These are phyloP conservation scores for Terfezia boudieri DNA, from an alignment of 495 filamentous ascomycete genomes.

Conservation along the genomic window DNA sequence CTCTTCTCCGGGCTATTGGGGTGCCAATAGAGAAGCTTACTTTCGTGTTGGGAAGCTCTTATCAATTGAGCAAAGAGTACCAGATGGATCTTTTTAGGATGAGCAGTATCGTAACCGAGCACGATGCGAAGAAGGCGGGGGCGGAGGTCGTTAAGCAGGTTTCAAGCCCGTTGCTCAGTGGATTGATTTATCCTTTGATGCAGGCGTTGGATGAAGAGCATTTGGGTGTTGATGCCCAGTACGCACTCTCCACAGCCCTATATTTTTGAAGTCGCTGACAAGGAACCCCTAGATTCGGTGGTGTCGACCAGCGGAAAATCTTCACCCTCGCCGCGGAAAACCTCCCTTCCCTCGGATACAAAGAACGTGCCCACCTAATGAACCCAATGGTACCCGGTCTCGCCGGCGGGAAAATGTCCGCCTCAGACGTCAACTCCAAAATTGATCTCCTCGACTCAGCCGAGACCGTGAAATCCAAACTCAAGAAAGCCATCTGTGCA, in stretches of 20 bases:
- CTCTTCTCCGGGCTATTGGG: conserved; percentile 44
- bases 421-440: conserved; percentile 46
- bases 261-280: background rate
- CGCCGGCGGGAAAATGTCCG: conserved; percentile 37
- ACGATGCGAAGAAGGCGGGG: conserved; percentile 67
- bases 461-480: conserved; percentile 51
- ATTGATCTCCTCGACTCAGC: conserved; percentile 71
- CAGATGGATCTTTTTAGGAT: conserved; percentile 55
- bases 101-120: conserved; percentile 32
- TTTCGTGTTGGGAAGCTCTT: conserved; percentile 66
- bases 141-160: conserved; percentile 87
- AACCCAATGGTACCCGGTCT: conserved; percentile 80
- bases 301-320: conserved; percentile 76
- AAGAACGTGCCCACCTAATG: conserved; percentile 63
- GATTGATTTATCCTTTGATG: conserved; percentile 70
- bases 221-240: conserved; percentile 62
- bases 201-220: conserved; percentile 86
- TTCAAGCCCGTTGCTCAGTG: conserved; percentile 46
- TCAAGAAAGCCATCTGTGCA: conserved; percentile 56
- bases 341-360: conserved; percentile 48
- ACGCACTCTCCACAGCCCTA: background rate
- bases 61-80: conserved; percentile 51
- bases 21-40: conserved; percentile 55
- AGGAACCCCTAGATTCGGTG: conserved; percentile 24
- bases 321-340: conserved; percentile 60